These are phyloP conservation scores for Alternaria brassicae DNA, from an alignment of 2,329 filamentous ascomycete genomes.

Conservation along the genomic window DNA sequence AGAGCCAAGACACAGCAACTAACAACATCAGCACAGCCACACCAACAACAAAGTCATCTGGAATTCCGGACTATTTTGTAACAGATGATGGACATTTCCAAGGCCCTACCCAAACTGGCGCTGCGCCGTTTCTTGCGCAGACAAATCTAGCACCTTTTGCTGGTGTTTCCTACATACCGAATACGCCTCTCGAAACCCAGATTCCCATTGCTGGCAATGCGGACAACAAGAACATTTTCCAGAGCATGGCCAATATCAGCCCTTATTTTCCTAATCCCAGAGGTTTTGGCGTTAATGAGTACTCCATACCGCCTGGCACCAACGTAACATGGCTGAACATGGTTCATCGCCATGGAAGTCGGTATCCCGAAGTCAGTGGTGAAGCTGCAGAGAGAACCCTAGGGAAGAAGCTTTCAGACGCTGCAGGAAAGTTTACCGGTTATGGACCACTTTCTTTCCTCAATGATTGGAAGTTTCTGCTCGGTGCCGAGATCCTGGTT, in stretches of 20 bases:
- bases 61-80: constrained; percentile 44
- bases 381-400: constrained; percentile 64
- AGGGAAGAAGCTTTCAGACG: constrained; percentile 62
- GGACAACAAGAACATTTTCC: constrained; percentile 71
- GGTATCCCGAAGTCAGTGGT: constrained; percentile 70
- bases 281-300: constrained; percentile 78
- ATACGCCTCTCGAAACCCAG: constrained; percentile 73
- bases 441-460: constrained; percentile 69
- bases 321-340: constrained; percentile 75
- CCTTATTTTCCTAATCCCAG: constrained; percentile 72
- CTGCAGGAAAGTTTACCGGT: constrained; percentile 62
- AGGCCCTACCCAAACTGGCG: constrained; percentile 74
- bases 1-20: constrained; percentile 8
- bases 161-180: constrained; percentile 69
- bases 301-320: constrained; percentile 69
- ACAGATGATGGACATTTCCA: constrained; percentile 40
- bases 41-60: constrained; percentile 27
- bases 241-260: constrained; percentile 71
- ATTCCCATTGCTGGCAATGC: constrained; percentile 68
- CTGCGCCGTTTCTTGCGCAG: constrained; percentile 73
- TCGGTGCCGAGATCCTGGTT: constrained; percentile 75
- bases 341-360: constrained; percentile 74
- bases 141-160: constrained; percentile 71
- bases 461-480: constrained; percentile 71
- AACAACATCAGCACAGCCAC: constrained; percentile 26